Evolutionary conservation across 2,329 filamentous ascomycete genomes (phyloP), one percentile per base, ranked within the genome.

Genomic region (Fusarium armeniacum): DNA sequence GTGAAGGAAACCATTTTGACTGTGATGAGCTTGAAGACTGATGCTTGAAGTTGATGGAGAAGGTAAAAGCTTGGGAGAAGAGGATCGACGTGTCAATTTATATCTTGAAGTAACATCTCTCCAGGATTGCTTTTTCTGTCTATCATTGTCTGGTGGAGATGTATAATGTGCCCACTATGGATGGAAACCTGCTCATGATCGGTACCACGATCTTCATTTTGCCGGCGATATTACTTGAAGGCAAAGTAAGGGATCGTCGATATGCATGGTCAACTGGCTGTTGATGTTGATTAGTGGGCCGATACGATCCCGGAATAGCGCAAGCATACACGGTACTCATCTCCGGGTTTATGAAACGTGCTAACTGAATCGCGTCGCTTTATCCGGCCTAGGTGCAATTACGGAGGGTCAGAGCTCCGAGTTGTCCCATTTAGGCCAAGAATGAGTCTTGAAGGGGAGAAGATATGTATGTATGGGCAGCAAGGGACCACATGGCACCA

Each of bases 1-100:
- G 54, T 72, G 61, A 76, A 66, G 12, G 71, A 66, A 38, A 73
- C 59, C 73, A 75, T 75, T 43, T 28, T 71, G 52, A 61, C 49
- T 30, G 33, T 24, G 30, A 20, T 33, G 18, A 26, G 33, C 18
- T 45, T 30, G 9, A 20, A 58, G 24, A 49, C 16, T 49, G 43
- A 43, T 38, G 22, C 15, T 32, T 43, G 36, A 36, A n/a, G 28
- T 44, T 36, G 20, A 52, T 26, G n/a, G 18, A 15, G n/a, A 40
- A 40, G 22, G 28, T 7, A 4, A 51, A 18, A 28, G 16, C 0
- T 16, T 12, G n/a, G n/a, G 43, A 5, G 22, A 32, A 20, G 44
- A 22, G 46, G 33, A 28, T 20, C 26, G 24, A 13, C 11, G 38
- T 26, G n/a, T 22, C n/a, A 67, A 53, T 70, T 70, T 70, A 70